phyloP scores from a whole-genome alignment of 441 rosid species.

The Erysimum pusillum region DNA sequence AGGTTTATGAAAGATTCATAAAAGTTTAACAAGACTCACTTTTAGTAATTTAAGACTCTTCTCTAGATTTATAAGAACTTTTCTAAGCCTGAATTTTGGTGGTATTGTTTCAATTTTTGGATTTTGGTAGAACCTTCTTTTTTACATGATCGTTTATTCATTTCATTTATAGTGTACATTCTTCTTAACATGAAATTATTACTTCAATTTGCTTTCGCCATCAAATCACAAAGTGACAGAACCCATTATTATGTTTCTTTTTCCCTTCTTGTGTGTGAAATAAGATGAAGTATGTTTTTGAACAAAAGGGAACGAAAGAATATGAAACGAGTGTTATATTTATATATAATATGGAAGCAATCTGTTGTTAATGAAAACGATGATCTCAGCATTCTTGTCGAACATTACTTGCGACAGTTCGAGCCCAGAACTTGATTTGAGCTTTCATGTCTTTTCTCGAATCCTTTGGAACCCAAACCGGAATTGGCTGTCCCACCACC shows the following conservation, averaged over 20 bases:
- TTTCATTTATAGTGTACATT: not conserved
- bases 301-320: conserved; percentile 27
- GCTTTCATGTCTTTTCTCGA: conserved; percentile 70
- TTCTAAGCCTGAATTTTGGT: not conserved
- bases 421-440: conserved; percentile 85
- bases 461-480: conserved; percentile 57
- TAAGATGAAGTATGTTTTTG: conserved; percentile 10
- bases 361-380: conserved; percentile 23
- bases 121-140: not conserved
- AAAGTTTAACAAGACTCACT: not conserved
- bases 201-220: not conserved
- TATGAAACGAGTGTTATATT: conserved; percentile 29
- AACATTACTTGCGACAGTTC: conserved; percentile 83
- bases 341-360: conserved; percentile 12
- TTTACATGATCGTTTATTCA: not conserved
- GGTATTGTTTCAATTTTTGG: not conserved
- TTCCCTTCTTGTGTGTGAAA: conserved; percentile 1
- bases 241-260: conserved; percentile 9
- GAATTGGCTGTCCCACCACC: conserved; percentile 56
- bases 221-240: not conserved
- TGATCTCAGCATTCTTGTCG: conserved; percentile 56
- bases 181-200: not conserved
- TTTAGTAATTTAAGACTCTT: not conserved
- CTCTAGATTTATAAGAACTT: not conserved
- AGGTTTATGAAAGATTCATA: not conserved